phyloP scores from a whole-genome alignment of 2,329 filamentous ascomycete species.

The Sporothrix brunneoviolacea region DNA sequence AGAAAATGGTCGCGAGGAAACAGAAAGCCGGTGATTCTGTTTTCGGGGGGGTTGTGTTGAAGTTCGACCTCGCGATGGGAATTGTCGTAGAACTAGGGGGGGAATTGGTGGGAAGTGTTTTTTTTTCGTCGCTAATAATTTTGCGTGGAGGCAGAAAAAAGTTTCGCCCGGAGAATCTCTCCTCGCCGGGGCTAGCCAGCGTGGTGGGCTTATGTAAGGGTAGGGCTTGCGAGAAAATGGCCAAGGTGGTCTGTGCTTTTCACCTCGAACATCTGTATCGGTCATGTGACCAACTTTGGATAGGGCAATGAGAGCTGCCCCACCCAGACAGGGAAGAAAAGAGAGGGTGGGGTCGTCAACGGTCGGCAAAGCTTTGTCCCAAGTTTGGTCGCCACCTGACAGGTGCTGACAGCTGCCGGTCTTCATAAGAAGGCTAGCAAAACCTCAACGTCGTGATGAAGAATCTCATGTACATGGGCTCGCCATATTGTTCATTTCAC shows the following conservation, averaged over 20 bases:
- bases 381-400: background rate
- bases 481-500: background rate
- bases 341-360: background rate
- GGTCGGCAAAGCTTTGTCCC: background rate
- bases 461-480: background rate
- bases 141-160: conserved; percentile 16
- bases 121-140: conserved; percentile 4
- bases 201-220: conserved; percentile 19
- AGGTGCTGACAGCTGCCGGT: conserved; percentile 13
- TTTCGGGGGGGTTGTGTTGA: conserved; percentile 6
- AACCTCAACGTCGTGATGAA: conserved; percentile 1
- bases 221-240: conserved; percentile 16
- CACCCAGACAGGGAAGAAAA: background rate
- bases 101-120: conserved; percentile 4
- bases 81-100: conserved; percentile 1
- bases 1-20: conserved; percentile 15
- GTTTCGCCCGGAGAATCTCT: conserved; percentile 9
- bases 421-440: conserved; percentile 7
- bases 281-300: conserved; percentile 9
- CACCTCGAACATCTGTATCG: background rate
- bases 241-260: conserved; percentile 2
- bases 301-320: background rate
- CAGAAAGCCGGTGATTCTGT: conserved; percentile 13
- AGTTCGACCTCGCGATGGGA: conserved; percentile 2
- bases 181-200: background rate